Evolutionary conservation across 2,329 filamentous ascomycete species (phyloP).

Genomic region (Teratosphaeria destructans): DNA sequence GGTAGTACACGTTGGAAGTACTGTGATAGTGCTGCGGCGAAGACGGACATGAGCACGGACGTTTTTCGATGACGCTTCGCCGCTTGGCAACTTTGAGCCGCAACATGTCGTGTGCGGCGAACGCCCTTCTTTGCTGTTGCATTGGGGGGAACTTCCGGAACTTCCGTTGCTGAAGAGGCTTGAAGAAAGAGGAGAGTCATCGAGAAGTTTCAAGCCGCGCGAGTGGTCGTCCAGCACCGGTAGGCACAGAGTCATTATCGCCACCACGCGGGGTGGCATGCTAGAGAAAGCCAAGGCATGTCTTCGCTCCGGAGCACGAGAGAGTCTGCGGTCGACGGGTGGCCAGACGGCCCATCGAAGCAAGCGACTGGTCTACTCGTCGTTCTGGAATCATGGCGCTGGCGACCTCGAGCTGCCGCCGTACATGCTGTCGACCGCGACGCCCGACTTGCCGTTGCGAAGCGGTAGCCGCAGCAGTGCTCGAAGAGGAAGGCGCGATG

Average conservation of each 20-base stretch:
- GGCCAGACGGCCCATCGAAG: constrained; percentile 28
- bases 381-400: constrained; percentile 47
- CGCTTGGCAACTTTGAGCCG: background rate
- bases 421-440: constrained; percentile 10
- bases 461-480: constrained; percentile 1
- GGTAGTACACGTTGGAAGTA: no score
- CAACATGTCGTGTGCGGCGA: background rate
- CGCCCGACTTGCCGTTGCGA: constrained; percentile 5
- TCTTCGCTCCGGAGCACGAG: constrained; percentile 46
- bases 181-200: background rate
- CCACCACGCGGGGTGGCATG: constrained; percentile 33
- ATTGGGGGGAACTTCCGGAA: background rate
- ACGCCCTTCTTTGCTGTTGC: background rate
- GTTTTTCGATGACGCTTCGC: background rate
- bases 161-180: background rate
- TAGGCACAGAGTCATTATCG: background rate
- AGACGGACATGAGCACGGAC: background rate
- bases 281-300: constrained; percentile 50
- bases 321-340: constrained; percentile 33
- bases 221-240: background rate
- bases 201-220: background rate
- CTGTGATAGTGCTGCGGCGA: background rate
- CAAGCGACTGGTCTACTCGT: constrained; percentile 43
- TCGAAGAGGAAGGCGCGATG: background rate
- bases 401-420: constrained; percentile 33